Evolutionary conservation across 2,329 filamentous ascomycete species (phyloP).

Genomic region (Arthroderma sp.): DNA sequence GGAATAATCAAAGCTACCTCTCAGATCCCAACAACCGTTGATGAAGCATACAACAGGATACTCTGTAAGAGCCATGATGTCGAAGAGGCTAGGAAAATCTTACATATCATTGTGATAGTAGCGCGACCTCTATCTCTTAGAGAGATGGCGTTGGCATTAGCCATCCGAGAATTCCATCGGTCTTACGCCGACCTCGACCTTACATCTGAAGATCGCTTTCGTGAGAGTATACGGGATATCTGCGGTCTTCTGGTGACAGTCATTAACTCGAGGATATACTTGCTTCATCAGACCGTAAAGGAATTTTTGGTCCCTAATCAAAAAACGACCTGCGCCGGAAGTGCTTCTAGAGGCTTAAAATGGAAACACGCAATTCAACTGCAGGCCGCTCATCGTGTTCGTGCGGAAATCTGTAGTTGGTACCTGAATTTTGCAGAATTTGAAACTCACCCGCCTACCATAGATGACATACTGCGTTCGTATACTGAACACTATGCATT

Average conservation of each 20-base stretch:
- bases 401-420: neutral
- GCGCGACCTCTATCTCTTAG: conserved; percentile 19
- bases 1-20: conserved; percentile 11
- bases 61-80: conserved; percentile 17
- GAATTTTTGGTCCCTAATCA: conserved; percentile 20
- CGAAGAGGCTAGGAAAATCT: conserved; percentile 17
- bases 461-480: neutral
- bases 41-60: conserved; percentile 23
- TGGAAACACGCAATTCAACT: neutral
- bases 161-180: conserved; percentile 4
- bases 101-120: conserved; percentile 25
- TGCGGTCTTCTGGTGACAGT: conserved; percentile 28
- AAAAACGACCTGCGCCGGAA: too few species aligned
- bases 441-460: too few species aligned
- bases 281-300: conserved; percentile 30
- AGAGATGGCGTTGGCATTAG: conserved; percentile 22
- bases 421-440: too few species aligned
- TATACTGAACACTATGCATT: neutral
- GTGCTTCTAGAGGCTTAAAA: neutral
- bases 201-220: conserved; percentile 8
- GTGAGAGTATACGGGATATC: conserved; percentile 14
- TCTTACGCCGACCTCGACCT: conserved; percentile 9
- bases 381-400: neutral
- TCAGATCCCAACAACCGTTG: conserved; percentile 13
- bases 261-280: conserved; percentile 21